These are phyloP conservation scores for Mucor indicus DNA, from an alignment of 371 early-diverging fungal genomes.

Conservation along the genomic window DNA sequence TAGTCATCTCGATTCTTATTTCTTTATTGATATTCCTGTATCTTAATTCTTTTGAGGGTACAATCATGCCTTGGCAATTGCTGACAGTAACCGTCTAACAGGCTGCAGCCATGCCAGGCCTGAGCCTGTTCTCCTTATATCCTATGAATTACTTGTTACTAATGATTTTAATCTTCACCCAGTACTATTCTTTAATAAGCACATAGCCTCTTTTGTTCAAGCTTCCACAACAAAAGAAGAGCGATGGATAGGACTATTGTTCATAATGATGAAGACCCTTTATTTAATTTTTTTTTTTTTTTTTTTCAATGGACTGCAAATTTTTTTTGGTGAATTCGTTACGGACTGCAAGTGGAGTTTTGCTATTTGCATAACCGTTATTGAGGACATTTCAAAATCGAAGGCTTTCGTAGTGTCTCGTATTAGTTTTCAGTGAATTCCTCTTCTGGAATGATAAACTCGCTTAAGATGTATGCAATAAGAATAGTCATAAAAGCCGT, in stretches of 20 bases:
- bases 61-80: constrained; percentile 8
- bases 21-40: neutral
- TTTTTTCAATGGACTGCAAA: neutral
- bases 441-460: too few species aligned
- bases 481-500: too few species aligned
- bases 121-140: constrained; percentile 11
- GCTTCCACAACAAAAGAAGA: constrained; percentile 12
- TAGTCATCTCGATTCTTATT: constrained; percentile 1
- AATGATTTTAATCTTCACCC: constrained; percentile 12
- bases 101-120: constrained; percentile 9
- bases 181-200: constrained; percentile 9
- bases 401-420: too few species aligned
- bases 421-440: too few species aligned
- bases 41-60: constrained; percentile 2
- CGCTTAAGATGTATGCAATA: too few species aligned
- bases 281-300: too few species aligned
- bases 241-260: constrained; percentile 6
- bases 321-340: too few species aligned
- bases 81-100: constrained; percentile 10
- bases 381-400: too few species aligned
- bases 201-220: constrained; percentile 11
- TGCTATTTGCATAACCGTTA: too few species aligned
- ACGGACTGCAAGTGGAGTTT: too few species aligned
- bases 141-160: constrained; percentile 5
- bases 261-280: neutral